These are phyloP conservation scores for Pyrenophora graminea DNA, from an alignment of 2,329 filamentous ascomycete genomes.

Conservation along the genomic window DNA sequence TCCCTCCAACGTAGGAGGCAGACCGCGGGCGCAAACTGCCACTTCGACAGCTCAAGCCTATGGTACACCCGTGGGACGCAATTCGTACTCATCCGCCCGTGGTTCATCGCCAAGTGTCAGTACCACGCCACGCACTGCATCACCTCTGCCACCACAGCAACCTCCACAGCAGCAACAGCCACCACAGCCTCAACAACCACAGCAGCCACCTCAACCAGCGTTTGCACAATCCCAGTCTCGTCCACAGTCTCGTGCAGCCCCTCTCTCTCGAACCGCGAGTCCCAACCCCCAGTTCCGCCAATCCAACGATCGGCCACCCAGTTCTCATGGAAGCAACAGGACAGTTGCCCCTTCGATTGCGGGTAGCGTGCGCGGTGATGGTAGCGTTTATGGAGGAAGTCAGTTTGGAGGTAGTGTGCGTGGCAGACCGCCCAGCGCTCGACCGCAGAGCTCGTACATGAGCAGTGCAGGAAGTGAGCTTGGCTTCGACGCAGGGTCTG, in stretches of 20 bases:
- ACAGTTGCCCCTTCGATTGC: constrained; percentile 51
- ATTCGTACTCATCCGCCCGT: constrained; percentile 45
- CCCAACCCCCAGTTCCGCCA: constrained; percentile 57
- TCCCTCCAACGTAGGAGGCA: constrained; percentile 34
- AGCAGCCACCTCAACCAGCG: constrained; percentile 46
- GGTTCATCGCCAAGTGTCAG: constrained; percentile 46
- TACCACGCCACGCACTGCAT: constrained; percentile 46
- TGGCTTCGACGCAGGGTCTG: constrained; percentile 29
- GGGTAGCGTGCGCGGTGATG: constrained; percentile 43
- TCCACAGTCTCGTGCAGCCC: constrained; percentile 38
- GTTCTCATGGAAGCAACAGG: constrained; percentile 50
- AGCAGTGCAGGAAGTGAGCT: constrained; percentile 36
- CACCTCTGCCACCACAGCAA: constrained; percentile 37
- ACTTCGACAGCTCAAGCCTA: constrained; percentile 42
- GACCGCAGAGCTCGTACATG: constrained; percentile 54
- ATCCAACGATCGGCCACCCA: constrained; percentile 55
- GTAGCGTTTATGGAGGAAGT: constrained; percentile 45
- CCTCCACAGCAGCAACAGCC: not conserved
- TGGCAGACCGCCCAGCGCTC: constrained; percentile 32
- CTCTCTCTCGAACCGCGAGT: constrained; percentile 52
- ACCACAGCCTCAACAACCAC: constrained; percentile 37
- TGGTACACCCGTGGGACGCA: constrained; percentile 36
- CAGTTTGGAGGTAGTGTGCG: constrained; percentile 47
- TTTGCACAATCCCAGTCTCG: constrained; percentile 26
- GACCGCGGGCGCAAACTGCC: constrained; percentile 47